Percentiles rank a stretch among this genome's conserved stretches.
These are phyloP conservation scores for Zalaria obscura DNA, from an alignment of 2,329 filamentous ascomycete genomes.

Conservation along the genomic window DNA sequence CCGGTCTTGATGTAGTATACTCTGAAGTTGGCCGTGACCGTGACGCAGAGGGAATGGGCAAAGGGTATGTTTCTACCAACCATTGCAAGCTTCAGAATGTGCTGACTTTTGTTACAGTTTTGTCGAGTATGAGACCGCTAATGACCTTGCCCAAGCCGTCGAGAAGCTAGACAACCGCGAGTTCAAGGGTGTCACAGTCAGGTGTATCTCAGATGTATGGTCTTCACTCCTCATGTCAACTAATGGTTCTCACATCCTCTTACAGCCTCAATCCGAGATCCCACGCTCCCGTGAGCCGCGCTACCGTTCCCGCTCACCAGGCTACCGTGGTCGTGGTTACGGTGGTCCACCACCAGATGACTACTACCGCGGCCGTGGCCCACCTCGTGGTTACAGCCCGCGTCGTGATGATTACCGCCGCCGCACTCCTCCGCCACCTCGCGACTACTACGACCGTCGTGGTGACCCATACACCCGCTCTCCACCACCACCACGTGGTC, in stretches of 20 bases:
- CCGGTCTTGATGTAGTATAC: conserved; percentile 93
- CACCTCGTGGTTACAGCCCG: conserved; percentile 72
- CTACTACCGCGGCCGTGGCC: conserved; percentile 70
- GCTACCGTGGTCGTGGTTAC: conserved; percentile 52
- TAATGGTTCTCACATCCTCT: conserved; percentile 5
- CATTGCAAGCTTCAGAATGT: background rate
- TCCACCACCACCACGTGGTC: conserved; percentile 50
- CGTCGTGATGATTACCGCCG: conserved; percentile 71
- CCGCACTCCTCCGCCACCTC: conserved; percentile 58
- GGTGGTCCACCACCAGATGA: conserved; percentile 47
- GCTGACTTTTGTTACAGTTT: conserved; percentile 44
- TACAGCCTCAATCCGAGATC: conserved; percentile 61
- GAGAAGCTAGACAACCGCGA: conserved; percentile 88
- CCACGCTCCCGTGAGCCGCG: conserved; percentile 39
- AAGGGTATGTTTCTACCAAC: conserved; percentile 52
- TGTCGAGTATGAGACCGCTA: conserved; percentile 91
- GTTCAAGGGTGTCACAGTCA: conserved; percentile 81
- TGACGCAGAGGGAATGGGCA: conserved; percentile 45
- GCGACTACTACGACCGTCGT: conserved; percentile 74
- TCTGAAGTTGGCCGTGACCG: conserved; percentile 89
- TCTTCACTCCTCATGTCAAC: background rate
- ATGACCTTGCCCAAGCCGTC: conserved; percentile 77
- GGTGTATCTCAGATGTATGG: conserved; percentile 75
- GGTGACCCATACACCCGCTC: conserved; percentile 52
- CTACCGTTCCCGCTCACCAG: conserved; percentile 61